Conservation (phyloP, 805 yeast genomes). For the Aciculoconidium aculeatum region DNA sequence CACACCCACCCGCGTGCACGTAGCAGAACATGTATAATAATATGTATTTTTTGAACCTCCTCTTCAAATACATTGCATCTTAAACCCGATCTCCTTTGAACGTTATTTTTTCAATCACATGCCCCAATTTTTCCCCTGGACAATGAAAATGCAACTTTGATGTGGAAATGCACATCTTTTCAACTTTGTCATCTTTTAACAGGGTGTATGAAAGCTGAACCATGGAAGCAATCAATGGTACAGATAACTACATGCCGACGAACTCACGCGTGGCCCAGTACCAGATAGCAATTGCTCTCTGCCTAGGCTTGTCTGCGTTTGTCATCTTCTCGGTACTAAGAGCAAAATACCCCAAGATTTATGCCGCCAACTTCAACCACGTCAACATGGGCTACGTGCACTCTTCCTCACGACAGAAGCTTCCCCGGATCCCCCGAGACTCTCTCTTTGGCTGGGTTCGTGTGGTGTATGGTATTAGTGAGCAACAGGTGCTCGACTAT, state of each 20-base stretch:
- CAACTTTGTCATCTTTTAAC: no score
- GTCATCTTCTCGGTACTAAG: conserved; percentile 65
- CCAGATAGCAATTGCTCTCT: conserved; percentile 65
- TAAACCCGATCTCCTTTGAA: no score
- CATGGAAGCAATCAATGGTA: not conserved
- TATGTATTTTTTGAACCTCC: no score
- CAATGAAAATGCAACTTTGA: no score
- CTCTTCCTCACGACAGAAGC: conserved; percentile 39
- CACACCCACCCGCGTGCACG: not conserved
- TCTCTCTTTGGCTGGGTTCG: conserved; percentile 81
- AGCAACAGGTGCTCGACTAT: conserved; percentile 72
- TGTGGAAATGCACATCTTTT: no score
- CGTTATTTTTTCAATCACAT: no score
- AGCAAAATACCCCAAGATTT: conserved; percentile 70
- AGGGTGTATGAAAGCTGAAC: conserved; percentile 2
- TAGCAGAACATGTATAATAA: not conserved
- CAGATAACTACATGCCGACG: not conserved
- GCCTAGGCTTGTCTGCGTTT: conserved; percentile 66
- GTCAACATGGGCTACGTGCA: conserved; percentile 37
- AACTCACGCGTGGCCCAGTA: conserved; percentile 52
- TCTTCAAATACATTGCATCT: no score
- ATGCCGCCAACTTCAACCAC: conserved; percentile 69
- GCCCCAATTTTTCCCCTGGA: no score
- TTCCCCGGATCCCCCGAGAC: conserved; percentile 53
- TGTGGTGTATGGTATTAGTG: conserved; percentile 57